These are phyloP conservation scores for Cladophialophora bantiana DNA, from an alignment of 2,329 filamentous ascomycete species.

Conservation along the genomic window DNA sequence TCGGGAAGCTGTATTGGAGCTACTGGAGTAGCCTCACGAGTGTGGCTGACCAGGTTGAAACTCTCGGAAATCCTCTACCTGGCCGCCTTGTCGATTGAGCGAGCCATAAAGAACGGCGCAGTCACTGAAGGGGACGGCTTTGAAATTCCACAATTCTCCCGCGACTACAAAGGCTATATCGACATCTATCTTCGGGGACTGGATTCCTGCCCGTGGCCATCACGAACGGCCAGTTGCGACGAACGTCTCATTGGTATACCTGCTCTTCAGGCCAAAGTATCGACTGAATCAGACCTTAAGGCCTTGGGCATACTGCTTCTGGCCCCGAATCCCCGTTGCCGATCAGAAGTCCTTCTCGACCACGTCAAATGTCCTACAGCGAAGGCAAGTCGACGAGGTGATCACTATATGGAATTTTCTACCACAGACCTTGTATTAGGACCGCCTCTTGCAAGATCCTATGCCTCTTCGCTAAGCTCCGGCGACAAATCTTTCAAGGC, in stretches of 20 bases:
- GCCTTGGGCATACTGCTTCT: neutral
- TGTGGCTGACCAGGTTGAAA: neutral
- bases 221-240: neutral
- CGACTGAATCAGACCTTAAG: neutral
- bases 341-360: neutral
- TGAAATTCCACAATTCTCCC: neutral
- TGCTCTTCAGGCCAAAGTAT: neutral
- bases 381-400: neutral
- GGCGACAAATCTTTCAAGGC: slow-evolving; percentile 17
- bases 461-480: slow-evolving; percentile 5
- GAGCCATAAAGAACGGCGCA: neutral
- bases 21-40: too few species aligned
- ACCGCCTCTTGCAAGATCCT: slow-evolving; percentile 11
- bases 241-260: neutral
- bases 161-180: neutral
- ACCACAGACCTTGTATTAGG: neutral
- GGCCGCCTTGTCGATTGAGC: neutral
- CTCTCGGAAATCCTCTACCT: neutral
- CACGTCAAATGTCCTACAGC: too few species aligned
- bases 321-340: neutral
- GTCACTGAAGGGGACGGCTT: neutral
- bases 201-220: too few species aligned
- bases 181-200: neutral
- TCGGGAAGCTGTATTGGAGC: neutral
- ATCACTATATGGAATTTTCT: too few species aligned